Conservation (phyloP, 441 rosid genomes). For the Euphorbia schlechtendalii region DNA sequence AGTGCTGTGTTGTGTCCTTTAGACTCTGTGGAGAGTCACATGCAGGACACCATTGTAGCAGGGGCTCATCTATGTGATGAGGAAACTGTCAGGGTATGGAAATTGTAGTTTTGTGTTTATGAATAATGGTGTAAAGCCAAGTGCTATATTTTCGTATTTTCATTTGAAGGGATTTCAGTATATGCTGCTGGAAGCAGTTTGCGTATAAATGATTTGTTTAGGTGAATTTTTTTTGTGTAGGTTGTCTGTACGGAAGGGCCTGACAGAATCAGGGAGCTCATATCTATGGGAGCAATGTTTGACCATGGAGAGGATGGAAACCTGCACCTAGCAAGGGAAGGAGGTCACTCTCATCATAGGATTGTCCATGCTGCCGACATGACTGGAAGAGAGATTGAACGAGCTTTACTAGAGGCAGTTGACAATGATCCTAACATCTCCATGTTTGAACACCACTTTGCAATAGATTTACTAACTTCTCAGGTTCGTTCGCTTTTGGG, state of each 20-base stretch:
- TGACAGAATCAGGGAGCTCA: constrained; percentile 81
- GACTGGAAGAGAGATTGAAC: constrained; percentile 97
- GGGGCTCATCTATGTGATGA: constrained; percentile 94
- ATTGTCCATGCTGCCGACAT: constrained; percentile 98
- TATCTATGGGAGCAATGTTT: constrained; percentile 90
- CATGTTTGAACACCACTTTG: constrained; percentile 83
- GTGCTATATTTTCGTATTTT: background rate
- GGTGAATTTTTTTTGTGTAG: constrained; percentile 28
- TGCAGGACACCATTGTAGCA: constrained; percentile 92
- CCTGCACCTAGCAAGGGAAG: constrained; percentile 93
- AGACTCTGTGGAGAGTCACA: constrained; percentile 96
- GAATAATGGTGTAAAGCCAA: background rate
- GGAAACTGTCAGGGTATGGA: constrained; percentile 65
- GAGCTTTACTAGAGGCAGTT: constrained; percentile 85
- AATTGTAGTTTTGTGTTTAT: constrained; percentile 7
- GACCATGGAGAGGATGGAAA: constrained; percentile 94
- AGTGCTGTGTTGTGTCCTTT: constrained; percentile 89
- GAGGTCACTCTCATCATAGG: constrained; percentile 92
- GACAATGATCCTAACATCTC: constrained; percentile 66
- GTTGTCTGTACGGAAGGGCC: constrained; percentile 97
- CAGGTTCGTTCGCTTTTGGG: constrained; percentile 48
- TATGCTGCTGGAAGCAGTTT: background rate
- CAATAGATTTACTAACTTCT: constrained; percentile 84
- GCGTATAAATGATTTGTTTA: background rate
- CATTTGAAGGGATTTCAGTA: background rate